These are phyloP conservation scores for Fusarium xylarioides DNA, from an alignment of 2,329 filamentous ascomycete species.

Conservation along the genomic window DNA sequence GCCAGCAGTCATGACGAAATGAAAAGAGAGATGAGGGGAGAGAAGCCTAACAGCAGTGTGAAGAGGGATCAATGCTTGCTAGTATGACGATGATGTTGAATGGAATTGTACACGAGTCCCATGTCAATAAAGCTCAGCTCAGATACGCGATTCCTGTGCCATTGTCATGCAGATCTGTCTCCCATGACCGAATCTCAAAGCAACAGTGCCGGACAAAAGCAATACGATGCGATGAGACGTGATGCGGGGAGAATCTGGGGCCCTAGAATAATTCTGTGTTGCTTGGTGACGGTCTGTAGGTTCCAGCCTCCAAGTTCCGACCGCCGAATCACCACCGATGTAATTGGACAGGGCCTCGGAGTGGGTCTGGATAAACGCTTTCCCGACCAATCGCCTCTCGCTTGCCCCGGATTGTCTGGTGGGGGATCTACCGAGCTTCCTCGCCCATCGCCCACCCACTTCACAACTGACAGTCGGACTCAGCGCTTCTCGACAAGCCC, in stretches of 20 bases:
- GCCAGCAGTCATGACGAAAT: slow-evolving; percentile 38
- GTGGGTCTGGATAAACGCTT: slow-evolving; percentile 39
- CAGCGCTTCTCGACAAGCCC: slow-evolving; percentile 7
- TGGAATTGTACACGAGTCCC: slow-evolving; percentile 21
- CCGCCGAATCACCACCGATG: slow-evolving; percentile 17
- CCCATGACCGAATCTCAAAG: slow-evolving; percentile 12
- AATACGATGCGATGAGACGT: slow-evolving; percentile 9
- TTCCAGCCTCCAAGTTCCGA: slow-evolving; percentile 22
- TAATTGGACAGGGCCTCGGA: slow-evolving; percentile 16
- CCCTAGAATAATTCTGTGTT: slow-evolving; percentile 34
- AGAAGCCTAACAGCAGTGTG: neutral
- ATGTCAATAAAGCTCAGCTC: slow-evolving; percentile 31
- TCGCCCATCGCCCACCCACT: slow-evolving; percentile 8
- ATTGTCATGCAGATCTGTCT: slow-evolving; percentile 19
- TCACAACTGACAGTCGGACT: slow-evolving; percentile 2
- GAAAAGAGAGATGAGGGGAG: neutral
- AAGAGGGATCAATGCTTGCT: slow-evolving; percentile 6
- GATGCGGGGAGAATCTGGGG: slow-evolving; percentile 41
- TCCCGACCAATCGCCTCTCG: slow-evolving; percentile 33
- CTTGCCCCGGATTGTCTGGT: slow-evolving; percentile 17
- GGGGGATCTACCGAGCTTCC: slow-evolving; percentile 26
- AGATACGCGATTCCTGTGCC: slow-evolving; percentile 25
- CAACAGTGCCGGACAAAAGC: neutral
- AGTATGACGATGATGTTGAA: slow-evolving; percentile 19
- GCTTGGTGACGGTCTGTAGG: slow-evolving; percentile 20